Base-by-base conservation (phyloP, 257 asterid species). In the Mentha longifolia region DNA sequence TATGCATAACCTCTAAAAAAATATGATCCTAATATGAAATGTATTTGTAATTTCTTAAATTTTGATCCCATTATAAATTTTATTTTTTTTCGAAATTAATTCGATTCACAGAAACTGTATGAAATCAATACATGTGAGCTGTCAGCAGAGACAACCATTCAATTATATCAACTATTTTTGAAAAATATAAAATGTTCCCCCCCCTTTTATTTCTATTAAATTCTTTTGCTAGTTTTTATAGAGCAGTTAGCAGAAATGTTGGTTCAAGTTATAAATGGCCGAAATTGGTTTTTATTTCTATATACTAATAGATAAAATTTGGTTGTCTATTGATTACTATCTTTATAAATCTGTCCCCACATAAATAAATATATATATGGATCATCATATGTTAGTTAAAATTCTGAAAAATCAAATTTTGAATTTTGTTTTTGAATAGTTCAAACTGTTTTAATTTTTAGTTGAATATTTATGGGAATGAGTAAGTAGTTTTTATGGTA, bases 191-290 rank as follows among this genome's bases (percentile, higher is more conserved):
- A 68, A 13, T 43, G 3, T 2, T 45, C 2, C 4, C n/a, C 19
- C 17, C 37, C 10, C 7, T 20, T 64, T 64, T 45, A 3, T 65
- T 42, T 42, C 20, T 35, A 42, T 54, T 56, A 19, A 65, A 20
- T 45, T 76, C n/a, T 54, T 57, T 12, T 46, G 55, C 52, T 47
- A 10, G 55, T 7, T 22, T 55, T 57, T 58, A 41, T 61, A 60
- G 17, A 52, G 7, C 11, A 43, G 55, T 70, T 59, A 39, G 74
- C 66, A 17, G 68, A 74, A 20, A 71, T 52, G 72, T 79, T 79
- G 20, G 76, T 70, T 71, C 72, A 67, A 67, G 72, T 61, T 71
- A 31, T 71, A 75, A 75, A 75, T 79, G 70, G 74, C 72, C 63
- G 74, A 59, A 70, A 12, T 10, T 35, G n/a, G 75, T 7, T 67